Evolutionary conservation across 352 stramenopile genomes (phyloP).

Genomic region (Vaucheria bursata): DNA sequence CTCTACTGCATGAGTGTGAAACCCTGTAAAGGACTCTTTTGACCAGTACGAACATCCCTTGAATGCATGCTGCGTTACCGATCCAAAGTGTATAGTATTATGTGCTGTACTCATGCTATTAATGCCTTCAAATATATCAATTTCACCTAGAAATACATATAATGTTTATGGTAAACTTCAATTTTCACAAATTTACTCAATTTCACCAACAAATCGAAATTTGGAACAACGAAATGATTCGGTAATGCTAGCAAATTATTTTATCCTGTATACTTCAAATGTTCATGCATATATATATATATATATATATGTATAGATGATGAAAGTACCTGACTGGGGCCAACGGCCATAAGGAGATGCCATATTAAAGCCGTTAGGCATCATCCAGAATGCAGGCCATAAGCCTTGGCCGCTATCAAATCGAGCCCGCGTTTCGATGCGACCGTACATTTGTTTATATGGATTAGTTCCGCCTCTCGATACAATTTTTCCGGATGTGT

Average conservation of each 20-base stretch:
- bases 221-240: too few relatives aligned
- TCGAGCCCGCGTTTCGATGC: neutral
- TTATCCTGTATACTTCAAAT: too few relatives aligned
- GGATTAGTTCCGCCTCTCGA: neutral
- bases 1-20: constrained; percentile 2
- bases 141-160: too few relatives aligned
- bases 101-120: neutral
- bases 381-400: constrained; percentile 9
- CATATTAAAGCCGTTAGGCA: neutral
- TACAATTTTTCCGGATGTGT: constrained; percentile 8
- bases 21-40: too few relatives aligned
- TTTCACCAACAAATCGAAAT: too few relatives aligned
- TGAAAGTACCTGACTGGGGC: neutral
- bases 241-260: too few relatives aligned
- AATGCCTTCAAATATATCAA: constrained; percentile 9
- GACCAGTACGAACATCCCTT: neutral
- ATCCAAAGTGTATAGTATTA: neutral
- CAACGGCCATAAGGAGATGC: neutral
- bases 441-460: neutral
- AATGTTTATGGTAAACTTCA: too few relatives aligned
- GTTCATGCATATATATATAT: too few relatives aligned
- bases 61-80: neutral
- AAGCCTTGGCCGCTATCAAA: constrained; percentile 4
- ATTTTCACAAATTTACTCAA: too few relatives aligned
- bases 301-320: too few relatives aligned